phyloP scores from a whole-genome alignment of 768 basidiomycete genomes.

The Phlegmacium glaucopus region DNA sequence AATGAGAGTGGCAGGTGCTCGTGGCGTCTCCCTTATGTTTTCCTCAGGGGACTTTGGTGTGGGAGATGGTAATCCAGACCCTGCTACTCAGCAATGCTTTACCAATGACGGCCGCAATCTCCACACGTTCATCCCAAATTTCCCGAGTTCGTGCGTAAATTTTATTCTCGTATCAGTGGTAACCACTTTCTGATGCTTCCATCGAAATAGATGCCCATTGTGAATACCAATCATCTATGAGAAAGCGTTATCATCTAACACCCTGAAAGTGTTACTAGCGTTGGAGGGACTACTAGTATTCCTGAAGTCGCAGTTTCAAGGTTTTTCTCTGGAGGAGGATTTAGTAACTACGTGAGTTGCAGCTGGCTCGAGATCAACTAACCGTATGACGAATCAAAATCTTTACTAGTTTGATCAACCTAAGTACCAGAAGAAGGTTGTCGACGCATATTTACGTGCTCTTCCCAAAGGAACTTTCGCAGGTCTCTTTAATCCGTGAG shows the following conservation, averaged over 20 bases:
- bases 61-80: slow-evolving; percentile 53
- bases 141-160: slow-evolving; percentile 49
- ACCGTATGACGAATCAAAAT: too few species aligned
- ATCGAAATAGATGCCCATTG: slow-evolving; percentile 41
- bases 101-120: slow-evolving; percentile 57
- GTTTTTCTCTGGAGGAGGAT: slow-evolving; percentile 69
- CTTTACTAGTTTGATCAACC: slow-evolving; percentile 49
- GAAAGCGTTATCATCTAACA: neutral
- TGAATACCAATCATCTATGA: slow-evolving; percentile 20
- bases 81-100: slow-evolving; percentile 47
- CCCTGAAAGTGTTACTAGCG: slow-evolving; percentile 57
- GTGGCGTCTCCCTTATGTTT: slow-evolving; percentile 61
- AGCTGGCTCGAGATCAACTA: neutral
- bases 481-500: slow-evolving; percentile 60
- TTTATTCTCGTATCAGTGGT: slow-evolving; percentile 23
- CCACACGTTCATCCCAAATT: slow-evolving; percentile 49
- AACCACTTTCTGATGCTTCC: neutral
- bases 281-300: slow-evolving; percentile 52
- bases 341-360: slow-evolving; percentile 56
- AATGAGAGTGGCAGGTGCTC: slow-evolving; percentile 38
- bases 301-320: slow-evolving; percentile 53
- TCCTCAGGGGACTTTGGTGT: slow-evolving; percentile 66
- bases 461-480: slow-evolving; percentile 47
- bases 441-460: slow-evolving; percentile 39
- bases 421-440: slow-evolving; percentile 45